phyloP scores from a whole-genome alignment of 1,284 basidiomycete species.

The Gymnopus androsaceus region DNA sequence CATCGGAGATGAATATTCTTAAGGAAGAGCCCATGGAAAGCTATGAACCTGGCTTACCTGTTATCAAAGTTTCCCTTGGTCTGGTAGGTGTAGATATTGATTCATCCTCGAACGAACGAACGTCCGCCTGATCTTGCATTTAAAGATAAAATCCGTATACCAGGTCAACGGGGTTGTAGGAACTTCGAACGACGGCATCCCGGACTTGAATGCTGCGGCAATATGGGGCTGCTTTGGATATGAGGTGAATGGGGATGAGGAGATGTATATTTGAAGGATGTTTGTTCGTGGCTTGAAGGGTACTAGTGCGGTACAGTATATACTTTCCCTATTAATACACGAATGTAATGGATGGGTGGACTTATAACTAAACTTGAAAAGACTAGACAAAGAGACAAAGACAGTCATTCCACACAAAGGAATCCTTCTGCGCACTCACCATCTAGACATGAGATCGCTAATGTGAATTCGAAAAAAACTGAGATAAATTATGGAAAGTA shows the following conservation, averaged over 20 bases:
- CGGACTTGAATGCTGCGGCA: conserved; percentile 45
- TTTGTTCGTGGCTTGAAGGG: too few species aligned
- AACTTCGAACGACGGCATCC: conserved; percentile 42
- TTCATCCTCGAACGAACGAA: neutral
- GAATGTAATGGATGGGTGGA: too few species aligned
- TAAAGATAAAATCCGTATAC: conserved; percentile 39
- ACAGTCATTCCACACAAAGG: too few species aligned
- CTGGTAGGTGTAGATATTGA: conserved; percentile 28
- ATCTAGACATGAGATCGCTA: too few species aligned
- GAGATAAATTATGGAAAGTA: too few species aligned
- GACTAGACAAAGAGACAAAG: too few species aligned
- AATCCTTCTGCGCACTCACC: too few species aligned
- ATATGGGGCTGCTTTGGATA: conserved; percentile 43
- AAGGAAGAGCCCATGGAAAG: conserved; percentile 46
- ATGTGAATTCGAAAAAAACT: too few species aligned
- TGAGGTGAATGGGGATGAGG: conserved; percentile 27
- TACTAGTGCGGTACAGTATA: too few species aligned
- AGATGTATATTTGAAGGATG: conserved; percentile 20
- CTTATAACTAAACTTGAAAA: too few species aligned
- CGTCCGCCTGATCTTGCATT: neutral
- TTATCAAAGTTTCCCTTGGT: conserved; percentile 67
- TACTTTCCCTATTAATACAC: too few species aligned
- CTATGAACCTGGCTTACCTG: conserved; percentile 52
- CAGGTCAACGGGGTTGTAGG: conserved; percentile 45
- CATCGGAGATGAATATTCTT: neutral